Evolutionary conservation across 768 basidiomycete genomes (phyloP).

Genomic region (Leccinum pellstonianum): DNA sequence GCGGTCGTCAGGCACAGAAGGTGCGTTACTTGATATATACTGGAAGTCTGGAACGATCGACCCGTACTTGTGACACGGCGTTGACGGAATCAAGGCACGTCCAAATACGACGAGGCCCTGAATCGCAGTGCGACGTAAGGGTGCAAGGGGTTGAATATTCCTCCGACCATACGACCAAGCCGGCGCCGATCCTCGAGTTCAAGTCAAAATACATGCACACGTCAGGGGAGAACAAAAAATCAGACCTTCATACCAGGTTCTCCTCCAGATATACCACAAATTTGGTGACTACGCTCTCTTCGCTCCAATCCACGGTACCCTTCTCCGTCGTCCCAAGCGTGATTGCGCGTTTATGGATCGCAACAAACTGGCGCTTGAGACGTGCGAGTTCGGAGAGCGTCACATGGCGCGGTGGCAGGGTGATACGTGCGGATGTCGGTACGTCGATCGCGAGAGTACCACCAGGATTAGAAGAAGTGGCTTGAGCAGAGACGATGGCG

Average conservation of each 20-base stretch:
- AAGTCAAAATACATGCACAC: background rate
- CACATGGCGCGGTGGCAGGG: slow-evolving; percentile 66
- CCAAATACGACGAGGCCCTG: background rate
- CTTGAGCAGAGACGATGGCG: slow-evolving; percentile 66
- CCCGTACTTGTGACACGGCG: background rate
- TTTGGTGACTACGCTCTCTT: slow-evolving; percentile 64
- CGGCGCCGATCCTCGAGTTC: background rate
- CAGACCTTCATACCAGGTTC: slow-evolving; percentile 46
- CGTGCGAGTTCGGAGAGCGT: slow-evolving; percentile 89
- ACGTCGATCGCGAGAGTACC: slow-evolving; percentile 35
- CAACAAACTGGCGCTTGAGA: slow-evolving; percentile 88
- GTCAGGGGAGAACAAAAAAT: slow-evolving; percentile 1
- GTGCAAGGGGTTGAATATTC: background rate
- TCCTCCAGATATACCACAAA: slow-evolving; percentile 75
- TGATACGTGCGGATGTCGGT: slow-evolving; percentile 50
- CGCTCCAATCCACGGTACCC: slow-evolving; percentile 74
- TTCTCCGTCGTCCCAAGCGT: slow-evolving; percentile 79
- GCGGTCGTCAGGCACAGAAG: background rate
- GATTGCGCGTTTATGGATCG: slow-evolving; percentile 85
- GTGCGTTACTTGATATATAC: background rate
- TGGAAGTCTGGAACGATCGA: background rate
- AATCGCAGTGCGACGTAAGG: background rate
- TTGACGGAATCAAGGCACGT: background rate
- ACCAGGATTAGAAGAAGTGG: slow-evolving; percentile 45
- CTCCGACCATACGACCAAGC: no score